Conservation (phyloP, 2,329 filamentous ascomycete genomes). For the Incumbomyces delicatus region DNA sequence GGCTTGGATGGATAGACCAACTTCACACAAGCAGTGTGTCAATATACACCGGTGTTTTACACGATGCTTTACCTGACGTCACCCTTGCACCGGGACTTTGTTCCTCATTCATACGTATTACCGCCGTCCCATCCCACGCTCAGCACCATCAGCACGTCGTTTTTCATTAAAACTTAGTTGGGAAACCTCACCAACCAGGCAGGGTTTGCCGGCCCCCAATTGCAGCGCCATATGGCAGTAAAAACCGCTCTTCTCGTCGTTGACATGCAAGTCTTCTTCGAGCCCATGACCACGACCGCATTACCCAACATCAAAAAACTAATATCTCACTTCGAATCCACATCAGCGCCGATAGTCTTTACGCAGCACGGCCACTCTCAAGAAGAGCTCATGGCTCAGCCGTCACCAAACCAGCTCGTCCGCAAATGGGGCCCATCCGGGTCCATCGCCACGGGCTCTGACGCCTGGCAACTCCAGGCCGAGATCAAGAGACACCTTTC, state of each 20-base stretch:
- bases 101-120: no score
- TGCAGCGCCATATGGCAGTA: slow-evolving; percentile 10
- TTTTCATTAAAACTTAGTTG: no score
- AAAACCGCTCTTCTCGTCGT: slow-evolving; percentile 31
- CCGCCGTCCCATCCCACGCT: no score
- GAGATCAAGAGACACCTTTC: slow-evolving; percentile 18
- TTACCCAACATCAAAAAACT: slow-evolving; percentile 29
- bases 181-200: no score
- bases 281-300: slow-evolving; percentile 25
- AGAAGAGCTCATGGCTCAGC: slow-evolving; percentile 23
- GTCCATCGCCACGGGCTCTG: slow-evolving; percentile 24
- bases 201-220: background rate
- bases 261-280: slow-evolving; percentile 34
- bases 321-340: slow-evolving; percentile 22
- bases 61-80: no score
- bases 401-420: slow-evolving; percentile 30
- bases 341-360: slow-evolving; percentile 26
- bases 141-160: no score
- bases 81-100: no score
- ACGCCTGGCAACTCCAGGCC: slow-evolving; percentile 27
- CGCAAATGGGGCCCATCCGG: slow-evolving; percentile 29
- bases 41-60: no score
- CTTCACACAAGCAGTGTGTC: no score
- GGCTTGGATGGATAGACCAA: no score
- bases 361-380: slow-evolving; percentile 32